Evolutionary conservation across 345 rosid genomes (phyloP), one percentile per base, ranked within the genome.

Genomic region (Trapa bicornis): DNA sequence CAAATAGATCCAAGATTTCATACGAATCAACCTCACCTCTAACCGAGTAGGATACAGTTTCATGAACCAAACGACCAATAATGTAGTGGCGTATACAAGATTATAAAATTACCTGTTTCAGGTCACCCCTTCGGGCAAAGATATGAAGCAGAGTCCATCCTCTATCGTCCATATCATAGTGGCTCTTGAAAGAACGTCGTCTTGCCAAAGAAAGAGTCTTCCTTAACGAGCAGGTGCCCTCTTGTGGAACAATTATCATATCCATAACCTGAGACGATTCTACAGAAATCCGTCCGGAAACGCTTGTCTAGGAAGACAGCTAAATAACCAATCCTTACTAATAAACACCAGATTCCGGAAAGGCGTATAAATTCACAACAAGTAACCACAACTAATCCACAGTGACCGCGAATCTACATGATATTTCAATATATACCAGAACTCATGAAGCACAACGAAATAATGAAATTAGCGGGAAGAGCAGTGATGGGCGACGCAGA

Each of bases 131-230:
- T 35, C 91, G 75, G 29, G 99, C 92, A 75, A 84, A 85, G 35
- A 94, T 78, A 56, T 94, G 99, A 64, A 94, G 95, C 68, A 74
- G 73, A 67, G 95, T 88, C 97, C 97, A 94, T 7, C 99, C 99
- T 71, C 99, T 80, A 62, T 94, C 99, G 65, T 94, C 96, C 52
- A 77, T 75, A 64, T 75, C 95, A 1, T 74, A 72, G 47, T 80
- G 77, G 61, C 81, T 71, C 73, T 78, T 79, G 38, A 81, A 78
- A 4, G 81, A 83, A 39, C 91, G 83, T 64, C 84, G 81, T 67
- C 83, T 88, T 1, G 87, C 81, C 36, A 85, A 80, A 61, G 70
- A 72, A 56, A 2, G 58, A 32, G 22, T 84, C 60, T 89, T 85
- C 75, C 86, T 72, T 61, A 91, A 70, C 12, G 84, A 64, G 67